Base-by-base conservation (phyloP, 73 alveolate genomes). In the Urostyla sp. region DNA sequence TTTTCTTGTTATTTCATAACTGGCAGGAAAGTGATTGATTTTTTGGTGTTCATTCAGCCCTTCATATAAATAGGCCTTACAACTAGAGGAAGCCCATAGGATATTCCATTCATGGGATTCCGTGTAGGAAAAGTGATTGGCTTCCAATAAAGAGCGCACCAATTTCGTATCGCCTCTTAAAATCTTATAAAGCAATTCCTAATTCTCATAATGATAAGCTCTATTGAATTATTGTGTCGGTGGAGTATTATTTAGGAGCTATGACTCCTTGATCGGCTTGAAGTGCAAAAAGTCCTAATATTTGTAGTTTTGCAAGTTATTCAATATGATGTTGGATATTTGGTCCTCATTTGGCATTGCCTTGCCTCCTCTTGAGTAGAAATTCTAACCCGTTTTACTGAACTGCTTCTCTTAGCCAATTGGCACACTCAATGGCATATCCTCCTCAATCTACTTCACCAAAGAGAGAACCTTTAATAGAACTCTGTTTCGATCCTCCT, bases 11-110 rank as follows among this genome's bases (percentile, higher is more conserved):
- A 94, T 80, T 72, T 94, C 97, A 59, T 88, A 88, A 72, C 89
- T 67, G 85, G 66, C 61, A 11, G 98, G 98, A 87, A 94, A 94
- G 63, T 94, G 98, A 49, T 91, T 91, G 10, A 94, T 55, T 34
- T 87, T 84, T 75, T 94, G 90, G 80, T 85, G 67, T 61, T 91
- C 94, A 46, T 72, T 88, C 34, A 94, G 74, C 53, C 94, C 94
- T 35, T 91, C 96, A 56, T 84, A 94, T 28, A 89, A 74, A 51
- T 85, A 90, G n/a, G 83, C 74, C 49, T 84, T 84, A 28, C 92
- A 91, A 45, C 76, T 53, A 26, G 85, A 67, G 35, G 80, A 59
- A 35, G 84, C 40, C 95, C 95, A 89, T 0, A 89, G 81, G 31
- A 88, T 51, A 56, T 82, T 89, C 93, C 95, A 89, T 20, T 89